Conservation (phyloP, 208 protist genomes). For the Trypanosomatidae sp. region DNA sequence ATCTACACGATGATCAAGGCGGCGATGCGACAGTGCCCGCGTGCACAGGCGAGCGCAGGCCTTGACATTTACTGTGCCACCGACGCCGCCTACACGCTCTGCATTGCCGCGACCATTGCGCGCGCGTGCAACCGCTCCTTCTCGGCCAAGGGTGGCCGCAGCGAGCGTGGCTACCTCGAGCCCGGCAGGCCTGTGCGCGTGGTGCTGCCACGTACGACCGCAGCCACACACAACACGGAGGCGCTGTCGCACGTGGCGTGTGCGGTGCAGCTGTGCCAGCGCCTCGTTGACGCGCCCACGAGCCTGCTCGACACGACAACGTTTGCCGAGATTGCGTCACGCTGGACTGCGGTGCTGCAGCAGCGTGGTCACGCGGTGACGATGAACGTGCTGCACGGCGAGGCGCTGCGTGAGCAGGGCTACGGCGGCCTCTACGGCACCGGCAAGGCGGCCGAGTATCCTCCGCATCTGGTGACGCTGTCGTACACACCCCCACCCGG, state of each 20-base stretch:
- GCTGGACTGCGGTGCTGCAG: constrained; percentile 21
- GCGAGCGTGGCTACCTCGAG: constrained; percentile 27
- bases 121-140: constrained; percentile 41
- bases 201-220: constrained; percentile 12
- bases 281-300: constrained; percentile 73
- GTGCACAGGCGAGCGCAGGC: background rate
- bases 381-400: constrained; percentile 40
- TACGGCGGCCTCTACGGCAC: constrained; percentile 74
- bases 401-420: constrained; percentile 69
- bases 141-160: constrained; percentile 36
- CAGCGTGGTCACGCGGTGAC: constrained; percentile 11
- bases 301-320: constrained; percentile 76
- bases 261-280: constrained; percentile 68
- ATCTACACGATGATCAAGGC: constrained; percentile 32
- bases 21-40: constrained; percentile 11
- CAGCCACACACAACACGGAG: constrained; percentile 4
- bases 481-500: constrained; percentile 43
- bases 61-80: constrained; percentile 52
- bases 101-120: constrained; percentile 30
- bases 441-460: constrained; percentile 78
- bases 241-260: too few relatives aligned
- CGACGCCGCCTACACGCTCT: constrained; percentile 13
- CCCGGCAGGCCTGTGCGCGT: constrained; percentile 19
- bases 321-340: constrained; percentile 58
- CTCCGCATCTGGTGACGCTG: constrained; percentile 65